Base-by-base conservation (phyloP, 345 rosid species). In the Carallia pectinifolia region DNA sequence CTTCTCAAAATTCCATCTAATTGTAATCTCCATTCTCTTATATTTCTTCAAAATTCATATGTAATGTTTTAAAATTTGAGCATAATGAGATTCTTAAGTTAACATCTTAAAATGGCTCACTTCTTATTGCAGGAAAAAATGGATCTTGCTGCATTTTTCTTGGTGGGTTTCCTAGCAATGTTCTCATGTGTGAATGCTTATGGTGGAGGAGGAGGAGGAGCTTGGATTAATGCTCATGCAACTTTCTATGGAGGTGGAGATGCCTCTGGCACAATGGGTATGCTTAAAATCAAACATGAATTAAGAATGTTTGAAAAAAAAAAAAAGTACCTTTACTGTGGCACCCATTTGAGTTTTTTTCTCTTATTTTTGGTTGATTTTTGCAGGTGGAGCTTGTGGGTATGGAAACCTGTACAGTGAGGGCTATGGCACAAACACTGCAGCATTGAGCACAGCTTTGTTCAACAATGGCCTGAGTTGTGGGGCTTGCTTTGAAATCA, bases 121-220 rank as follows among this genome's bases (percentile, higher is more conserved):
- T 61, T 23, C n/a, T 12, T n/a, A 75, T 66, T 68, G 77, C 85
- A 80, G 86, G 81, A 78, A 71, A 62, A 71, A 62, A 87, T 90
- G 98, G 85, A 72, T 78, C 65, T 81, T 33, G 34, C 47, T 33
- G 70, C 74, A 33, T 15, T 84, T 48, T 36, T 89, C 64, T 58
- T 85, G 71, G 31, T 83, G 61, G 83, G 79, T 74, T 65, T 81
- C 17, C 82, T 93, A 53, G 90, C 84, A 70, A 81, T 80, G 88
- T 79, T 81, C 53, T 83, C 85, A 10, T 44, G 74, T 56, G 92
- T 74, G 40, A 74, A 74, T 70, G 90, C 81, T 39, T 72, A 77
- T 66, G 93, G 87, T 17, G 80, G 77, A n/a, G 66, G 69, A 10
- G 50, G 17, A 30, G 70, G 70, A 10, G 50, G 17, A 30, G 70